Evolutionary conservation across 2,329 filamentous ascomycete species (phyloP), one percentile per base, ranked within the genome.

Genomic region (Corniculantispora saksenae): DNA sequence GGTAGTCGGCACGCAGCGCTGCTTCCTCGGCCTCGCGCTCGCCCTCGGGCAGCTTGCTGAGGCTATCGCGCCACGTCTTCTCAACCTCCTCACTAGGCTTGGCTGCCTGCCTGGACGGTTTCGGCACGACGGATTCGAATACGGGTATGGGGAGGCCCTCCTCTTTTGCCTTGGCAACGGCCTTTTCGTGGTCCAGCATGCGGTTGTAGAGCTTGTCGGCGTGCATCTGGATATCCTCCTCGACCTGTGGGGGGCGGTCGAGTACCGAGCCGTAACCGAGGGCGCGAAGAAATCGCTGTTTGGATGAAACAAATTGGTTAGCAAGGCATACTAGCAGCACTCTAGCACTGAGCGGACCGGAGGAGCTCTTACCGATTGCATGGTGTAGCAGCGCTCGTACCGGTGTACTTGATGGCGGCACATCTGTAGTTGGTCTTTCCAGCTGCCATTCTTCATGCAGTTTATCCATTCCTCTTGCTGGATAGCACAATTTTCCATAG

Each of bases 151-250:
- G 82, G n/a, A 76, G 77, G 32, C 87, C 87, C 69, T 86, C 84
- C 62, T 83, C 81, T 76, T 88, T 88, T 43, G 90, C 91, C 71
- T 88, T 84, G 68, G 91, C 87, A n/a, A 91, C 87, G 68, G 84
- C 86, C 23, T 82, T 83, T 78, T 99, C 94, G 75, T 97, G 93
- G 67, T 87, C 85, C 45, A 97, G 78, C 89, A 98, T 93, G 70
- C 91, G 88, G 72, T 94, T 91, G 78, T 93, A 99, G 48, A 99
- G 83, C 68, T 87, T 87, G 80, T 99, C 95, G 66, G 94, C 94
- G 76, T 97, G 94, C 89, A 98, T 92, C 78, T 98, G 95, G 67
- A 99, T 93, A 70, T 90, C 87, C 76, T 97, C 94, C 71, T 97
- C 91, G 60, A 91, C 84, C 35, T 89, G 84, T 0, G 84, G 80